Evolutionary conservation across 352 stramenopile genomes (phyloP).

Genomic region (Globisporangium abappressorium): DNA sequence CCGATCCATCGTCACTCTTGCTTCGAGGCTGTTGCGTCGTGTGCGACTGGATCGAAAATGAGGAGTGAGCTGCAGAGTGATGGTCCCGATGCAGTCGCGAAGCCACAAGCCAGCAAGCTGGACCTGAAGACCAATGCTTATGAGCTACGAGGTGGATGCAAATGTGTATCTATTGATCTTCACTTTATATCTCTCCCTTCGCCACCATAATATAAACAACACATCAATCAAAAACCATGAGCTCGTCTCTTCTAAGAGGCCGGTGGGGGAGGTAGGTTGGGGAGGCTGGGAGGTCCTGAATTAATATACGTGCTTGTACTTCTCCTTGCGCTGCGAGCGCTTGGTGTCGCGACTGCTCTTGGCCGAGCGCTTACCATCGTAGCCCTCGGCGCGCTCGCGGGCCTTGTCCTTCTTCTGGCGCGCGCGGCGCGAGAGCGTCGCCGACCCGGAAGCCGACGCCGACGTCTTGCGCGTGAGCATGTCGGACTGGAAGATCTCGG

Average conservation of each 20-base stretch:
- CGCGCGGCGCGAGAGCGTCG: conserved; percentile 34
- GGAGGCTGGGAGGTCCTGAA: neutral
- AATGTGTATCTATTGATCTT: neutral
- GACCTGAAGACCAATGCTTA: neutral
- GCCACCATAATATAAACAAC: neutral
- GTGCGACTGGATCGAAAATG: neutral
- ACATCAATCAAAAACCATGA: neutral
- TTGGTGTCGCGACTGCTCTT: conserved; percentile 36
- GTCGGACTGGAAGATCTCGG: conserved; percentile 42
- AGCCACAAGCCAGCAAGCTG: neutral
- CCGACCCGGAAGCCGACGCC: conserved; percentile 14
- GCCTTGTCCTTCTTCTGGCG: conserved; percentile 47
- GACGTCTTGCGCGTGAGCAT: conserved; percentile 22
- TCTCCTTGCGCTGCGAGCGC: conserved; percentile 52
- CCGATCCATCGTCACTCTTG: conserved; percentile 46
- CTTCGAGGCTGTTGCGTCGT: neutral
- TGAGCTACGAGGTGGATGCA: neutral
- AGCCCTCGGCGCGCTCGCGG: conserved; percentile 25
- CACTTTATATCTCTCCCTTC: neutral
- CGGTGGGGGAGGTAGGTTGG: neutral
- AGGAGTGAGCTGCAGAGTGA: neutral
- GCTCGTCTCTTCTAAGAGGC: neutral
- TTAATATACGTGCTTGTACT: conserved; percentile 59
- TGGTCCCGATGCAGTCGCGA: neutral
- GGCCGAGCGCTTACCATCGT: conserved; percentile 21